Evolutionary conservation across 495 filamentous ascomycete genomes (phyloP), one percentile per base, ranked within the genome.

Genomic region (Podospora appendiculata): DNA sequence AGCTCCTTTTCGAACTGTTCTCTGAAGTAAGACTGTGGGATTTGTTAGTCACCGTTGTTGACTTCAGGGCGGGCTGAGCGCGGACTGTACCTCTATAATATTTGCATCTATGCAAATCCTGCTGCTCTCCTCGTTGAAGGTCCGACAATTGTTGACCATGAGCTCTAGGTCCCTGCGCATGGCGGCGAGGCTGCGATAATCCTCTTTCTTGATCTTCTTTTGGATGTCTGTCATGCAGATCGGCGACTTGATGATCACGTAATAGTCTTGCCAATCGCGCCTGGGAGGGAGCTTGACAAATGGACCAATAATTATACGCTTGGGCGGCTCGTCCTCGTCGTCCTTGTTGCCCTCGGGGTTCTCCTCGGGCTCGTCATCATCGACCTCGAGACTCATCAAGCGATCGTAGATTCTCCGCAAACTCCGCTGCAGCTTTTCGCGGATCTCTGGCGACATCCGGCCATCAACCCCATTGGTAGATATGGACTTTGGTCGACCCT

Each of bases 81-180:
- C 2, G 25, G 25, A 5, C 25, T 25, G 50, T 75, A 96, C 92
- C 79, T 96, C 90, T 67, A 98, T 96, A 41, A 84, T 71, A 64
- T 90, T 90, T 42, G 90, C 93, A 77, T 98, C 94, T 60, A 86
- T 80, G 73, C 89, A 96, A 44, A 98, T 77, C 52, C 89, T 67
- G 70, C 90, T 96, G 40, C 82, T 85, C 62, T 96, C 93, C 68
- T 98, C 93, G 68, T 98, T 98, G 70, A 93, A 98, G 6, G 85
- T 91, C 61, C 88, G 76, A 54, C 92, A 95, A 72, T 98, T 98
- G 59, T 79, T 81, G 65, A 90, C 92, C 60, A 98, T 79, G 50
- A 88, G 71, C 43, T 82, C 79, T 52, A 98, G 82, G 62, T 98
- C 93, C 32, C 80, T 80, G 35, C 83, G 74, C 78, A 97, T 88